Evolutionary conservation across 495 filamentous ascomycete genomes (phyloP), one percentile per base, ranked within the genome.

Genomic region (Jackrogersella multiformis): DNA sequence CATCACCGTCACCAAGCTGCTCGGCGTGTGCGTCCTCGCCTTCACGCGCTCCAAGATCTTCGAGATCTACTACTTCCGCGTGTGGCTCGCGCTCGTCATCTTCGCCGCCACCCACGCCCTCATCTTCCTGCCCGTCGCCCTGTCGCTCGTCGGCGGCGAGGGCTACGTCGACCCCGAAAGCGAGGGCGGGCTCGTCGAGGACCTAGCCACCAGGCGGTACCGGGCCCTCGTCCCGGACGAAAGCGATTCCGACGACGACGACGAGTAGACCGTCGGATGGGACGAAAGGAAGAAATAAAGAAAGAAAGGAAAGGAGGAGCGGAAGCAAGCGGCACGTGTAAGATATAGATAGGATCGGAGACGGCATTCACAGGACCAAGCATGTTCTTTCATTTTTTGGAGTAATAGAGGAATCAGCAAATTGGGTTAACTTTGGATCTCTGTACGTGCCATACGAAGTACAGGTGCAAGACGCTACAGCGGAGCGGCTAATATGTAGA

Each of bases 11-110:
- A 99, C 95, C 18, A 99, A 99, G 76, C 79, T 97, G 1, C 78
- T 99, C 7, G 95, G 95, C 1, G 96, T 99, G 2, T 89, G 84
- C 48, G 95, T 99, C 38, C 82, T 99, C 12, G 95, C 94, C 0
- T 98, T 96, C 66, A 99, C 95, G 6, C 80, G 91, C 21, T 96
- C 92, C 77, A 98, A 97, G 86, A 98, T 99, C 75, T 99, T 99
- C 73, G 96, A 98, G 82, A 91, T 98, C 56, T 99, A 98, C 77
- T 99, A 98, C 76, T 99, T 99, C 80, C 83, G 95, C 6, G 90
- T 99, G 34, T 99, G 95, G 95, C 74, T 97, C 18, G 90, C 94
- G 42, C 82, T 99, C 62, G 92, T 98, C 35, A 66, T 93, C 18
- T 92, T 96, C 63, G 96, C 92, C n/a, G 92, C 92, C 18, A 81